These are phyloP conservation scores for Plantago lanceolata DNA, from an alignment of 305 asterid genomes.

Conservation along the genomic window DNA sequence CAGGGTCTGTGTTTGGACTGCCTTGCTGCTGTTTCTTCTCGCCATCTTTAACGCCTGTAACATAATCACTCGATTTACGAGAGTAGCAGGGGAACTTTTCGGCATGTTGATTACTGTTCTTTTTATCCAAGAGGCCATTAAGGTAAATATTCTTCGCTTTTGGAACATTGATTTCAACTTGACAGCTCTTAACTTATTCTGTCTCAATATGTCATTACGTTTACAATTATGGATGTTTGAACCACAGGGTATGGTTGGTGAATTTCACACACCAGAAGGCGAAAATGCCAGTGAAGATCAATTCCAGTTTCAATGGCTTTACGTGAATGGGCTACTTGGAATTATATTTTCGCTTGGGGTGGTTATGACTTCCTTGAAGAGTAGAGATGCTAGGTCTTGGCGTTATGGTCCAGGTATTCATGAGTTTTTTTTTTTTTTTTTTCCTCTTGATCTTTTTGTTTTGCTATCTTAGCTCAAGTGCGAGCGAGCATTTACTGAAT, in stretches of 20 bases:
- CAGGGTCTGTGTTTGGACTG: conserved; percentile 95
- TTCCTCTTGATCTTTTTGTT: too few species aligned
- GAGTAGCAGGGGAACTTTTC: conserved; percentile 87
- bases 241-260: conserved; percentile 75
- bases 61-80: conserved; percentile 71
- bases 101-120: conserved; percentile 90
- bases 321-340: conserved; percentile 70
- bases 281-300: conserved; percentile 46
- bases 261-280: conserved; percentile 60
- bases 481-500: background rate
- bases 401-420: conserved; percentile 69
- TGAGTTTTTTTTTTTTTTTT: background rate
- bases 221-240: conserved; percentile 19
- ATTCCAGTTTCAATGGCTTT: conserved; percentile 75
- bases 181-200: background rate
- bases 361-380: conserved; percentile 59
- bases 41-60: conserved; percentile 74
- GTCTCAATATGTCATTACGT: background rate
- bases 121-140: conserved; percentile 82
- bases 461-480: too few species aligned
- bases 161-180: background rate
- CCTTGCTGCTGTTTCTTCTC: conserved; percentile 62
- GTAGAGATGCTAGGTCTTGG: conserved; percentile 86
- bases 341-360: conserved; percentile 65
- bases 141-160: conserved; percentile 35